Evolutionary conservation across 2,329 filamentous ascomycete species (phyloP).

Genomic region (Onygenales sp.): DNA sequence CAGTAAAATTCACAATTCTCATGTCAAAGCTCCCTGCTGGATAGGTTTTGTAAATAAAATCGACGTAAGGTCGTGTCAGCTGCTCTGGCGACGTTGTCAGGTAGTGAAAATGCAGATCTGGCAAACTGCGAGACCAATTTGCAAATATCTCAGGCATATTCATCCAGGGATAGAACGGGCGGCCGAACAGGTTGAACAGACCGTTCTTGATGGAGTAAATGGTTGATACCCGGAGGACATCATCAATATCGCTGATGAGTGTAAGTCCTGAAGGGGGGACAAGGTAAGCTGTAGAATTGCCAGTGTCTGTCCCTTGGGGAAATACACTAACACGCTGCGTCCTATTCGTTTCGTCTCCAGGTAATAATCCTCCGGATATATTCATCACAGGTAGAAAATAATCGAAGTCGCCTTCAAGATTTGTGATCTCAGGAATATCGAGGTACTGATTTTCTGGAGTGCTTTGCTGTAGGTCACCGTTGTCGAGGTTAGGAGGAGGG

Average conservation of each 20-base stretch:
- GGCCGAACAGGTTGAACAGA: conserved; percentile 66
- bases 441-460: conserved; percentile 54
- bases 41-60: conserved; percentile 67
- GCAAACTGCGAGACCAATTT: conserved; percentile 60
- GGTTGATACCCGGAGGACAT: conserved; percentile 70
- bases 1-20: conserved; percentile 69
- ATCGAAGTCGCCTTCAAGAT: conserved; percentile 61
- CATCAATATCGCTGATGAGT: conserved; percentile 68
- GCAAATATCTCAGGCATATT: conserved; percentile 73
- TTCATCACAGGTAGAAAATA: conserved; percentile 57
- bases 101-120: conserved; percentile 70
- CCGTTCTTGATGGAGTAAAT: conserved; percentile 69
- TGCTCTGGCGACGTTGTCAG: conserved; percentile 74
- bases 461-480: conserved; percentile 42
- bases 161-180: conserved; percentile 60
- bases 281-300: conserved; percentile 64
- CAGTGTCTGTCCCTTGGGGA: conserved; percentile 53
- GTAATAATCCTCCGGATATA: conserved; percentile 41
- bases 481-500: conserved; percentile 53
- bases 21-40: conserved; percentile 70
- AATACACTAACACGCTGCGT: conserved; percentile 63
- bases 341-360: conserved; percentile 54
- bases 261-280: conserved; percentile 63
- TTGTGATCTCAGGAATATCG: conserved; percentile 57
- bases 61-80: conserved; percentile 66